These are phyloP conservation scores for Kwoniella dendrophila DNA, from an alignment of 768 basidiomycete species.

Conservation along the genomic window DNA sequence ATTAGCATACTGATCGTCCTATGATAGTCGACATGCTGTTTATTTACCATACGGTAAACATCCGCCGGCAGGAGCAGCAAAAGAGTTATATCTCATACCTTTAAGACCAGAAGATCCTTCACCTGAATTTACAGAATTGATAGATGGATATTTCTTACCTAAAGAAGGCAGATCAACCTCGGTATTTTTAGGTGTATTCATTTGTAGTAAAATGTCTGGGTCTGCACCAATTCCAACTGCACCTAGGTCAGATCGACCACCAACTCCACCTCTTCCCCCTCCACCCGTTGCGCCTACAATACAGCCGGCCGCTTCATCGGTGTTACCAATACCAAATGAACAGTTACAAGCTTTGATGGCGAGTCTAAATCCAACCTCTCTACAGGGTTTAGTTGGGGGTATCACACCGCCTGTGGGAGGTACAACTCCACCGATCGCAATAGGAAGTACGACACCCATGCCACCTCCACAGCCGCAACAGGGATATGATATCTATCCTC, in stretches of 20 bases:
- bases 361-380: constrained; percentile 31
- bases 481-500: background rate
- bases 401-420: constrained; percentile 7
- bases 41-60: constrained; percentile 40
- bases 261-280: constrained; percentile 7
- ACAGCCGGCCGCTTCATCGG: background rate
- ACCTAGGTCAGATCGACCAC: background rate
- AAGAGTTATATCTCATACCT: constrained; percentile 53
- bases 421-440: background rate
- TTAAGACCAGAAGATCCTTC: constrained; percentile 41
- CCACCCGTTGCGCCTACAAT: constrained; percentile 1
- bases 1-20: too few relatives aligned
- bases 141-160: constrained; percentile 47
- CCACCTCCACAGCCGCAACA: background rate
- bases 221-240: background rate
- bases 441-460: constrained; percentile 2
- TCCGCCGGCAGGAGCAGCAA: constrained; percentile 41
- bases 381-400: constrained; percentile 22
- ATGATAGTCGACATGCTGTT: constrained; percentile 47
- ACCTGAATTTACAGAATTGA: constrained; percentile 48
- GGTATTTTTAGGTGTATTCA: constrained; percentile 44
- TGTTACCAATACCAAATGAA: constrained; percentile 18
- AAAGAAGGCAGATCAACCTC: constrained; percentile 19
- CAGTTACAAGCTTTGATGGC: constrained; percentile 44
- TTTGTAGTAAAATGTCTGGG: constrained; percentile 24